These are phyloP conservation scores for Aspergillus nomiae DNA, from an alignment of 2,329 filamentous ascomycete genomes.

Conservation along the genomic window DNA sequence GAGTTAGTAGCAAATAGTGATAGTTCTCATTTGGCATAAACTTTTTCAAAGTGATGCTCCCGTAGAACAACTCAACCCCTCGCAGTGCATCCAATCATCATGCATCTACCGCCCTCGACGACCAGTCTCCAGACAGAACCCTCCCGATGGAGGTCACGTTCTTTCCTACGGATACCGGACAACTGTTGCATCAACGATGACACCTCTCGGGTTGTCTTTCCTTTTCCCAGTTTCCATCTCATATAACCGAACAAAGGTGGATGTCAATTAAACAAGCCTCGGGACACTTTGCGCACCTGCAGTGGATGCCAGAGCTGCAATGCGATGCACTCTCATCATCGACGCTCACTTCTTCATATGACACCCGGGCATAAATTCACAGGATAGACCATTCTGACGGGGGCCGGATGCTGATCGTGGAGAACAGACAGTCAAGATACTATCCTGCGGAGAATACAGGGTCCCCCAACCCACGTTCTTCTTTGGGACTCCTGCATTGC, in stretches of 20 bases:
- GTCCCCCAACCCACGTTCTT: conserved; percentile 1
- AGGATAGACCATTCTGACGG: not conserved
- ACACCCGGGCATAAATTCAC: not conserved
- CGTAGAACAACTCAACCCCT: conserved; percentile 15
- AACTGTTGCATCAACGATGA: conserved; percentile 1
- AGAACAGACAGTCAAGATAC: not conserved
- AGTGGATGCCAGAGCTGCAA: not conserved
- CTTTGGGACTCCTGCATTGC: conserved; percentile 1
- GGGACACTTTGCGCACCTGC: not conserved
- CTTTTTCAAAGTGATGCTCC: conserved; percentile 28
- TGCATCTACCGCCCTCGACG: not conserved
- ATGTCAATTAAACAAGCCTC: not conserved
- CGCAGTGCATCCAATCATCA: conserved; percentile 23
- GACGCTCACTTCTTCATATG: not conserved
- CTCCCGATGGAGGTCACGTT: not conserved
- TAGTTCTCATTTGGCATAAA: not conserved
- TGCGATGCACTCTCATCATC: not conserved
- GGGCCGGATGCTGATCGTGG: not conserved
- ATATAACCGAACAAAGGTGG: not conserved
- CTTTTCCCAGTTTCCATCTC: not conserved
- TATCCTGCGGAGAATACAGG: not conserved
- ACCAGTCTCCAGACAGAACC: not conserved
- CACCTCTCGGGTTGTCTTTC: not conserved
- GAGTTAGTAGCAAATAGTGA: not conserved
- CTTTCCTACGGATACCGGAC: not conserved